phyloP scores from a whole-genome alignment of 371 early-diverging fungal genomes.

The Dichotomocladium elegans region DNA sequence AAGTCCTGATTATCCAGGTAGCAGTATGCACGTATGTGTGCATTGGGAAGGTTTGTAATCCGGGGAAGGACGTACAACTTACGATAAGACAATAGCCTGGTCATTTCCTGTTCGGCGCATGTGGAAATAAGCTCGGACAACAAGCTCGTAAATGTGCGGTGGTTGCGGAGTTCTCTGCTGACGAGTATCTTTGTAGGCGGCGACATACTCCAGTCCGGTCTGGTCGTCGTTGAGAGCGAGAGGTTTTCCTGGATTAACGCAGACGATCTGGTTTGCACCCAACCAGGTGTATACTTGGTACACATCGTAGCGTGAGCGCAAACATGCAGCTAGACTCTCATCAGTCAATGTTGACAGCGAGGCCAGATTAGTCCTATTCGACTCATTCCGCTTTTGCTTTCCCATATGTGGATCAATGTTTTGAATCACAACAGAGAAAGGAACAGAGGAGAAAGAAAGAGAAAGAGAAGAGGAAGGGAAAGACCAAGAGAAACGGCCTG shows the following conservation, averaged over 20 bases:
- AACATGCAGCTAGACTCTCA: slow-evolving; percentile 42
- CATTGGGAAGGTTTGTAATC: not conserved
- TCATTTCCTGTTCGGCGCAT: slow-evolving; percentile 41
- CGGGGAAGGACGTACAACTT: no score
- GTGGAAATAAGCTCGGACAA: slow-evolving; percentile 37
- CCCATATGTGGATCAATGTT: not conserved
- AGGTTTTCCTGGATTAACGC: slow-evolving; percentile 42
- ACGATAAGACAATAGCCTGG: slow-evolving; percentile 35
- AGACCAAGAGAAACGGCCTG: no score
- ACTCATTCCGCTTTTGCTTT: not conserved
- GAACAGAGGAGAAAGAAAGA: not conserved
- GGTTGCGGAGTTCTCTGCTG: slow-evolving; percentile 35
- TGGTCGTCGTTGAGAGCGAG: slow-evolving; percentile 30
- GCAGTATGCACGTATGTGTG: not conserved
- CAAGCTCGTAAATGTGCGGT: slow-evolving; percentile 33
- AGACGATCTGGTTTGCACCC: slow-evolving; percentile 51
- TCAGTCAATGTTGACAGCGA: slow-evolving; percentile 18
- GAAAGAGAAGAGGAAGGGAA: not conserved
- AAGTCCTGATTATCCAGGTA: not conserved
- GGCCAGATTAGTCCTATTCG: slow-evolving; percentile 15
- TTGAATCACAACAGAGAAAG: not conserved
- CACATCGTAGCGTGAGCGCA: slow-evolving; percentile 43
- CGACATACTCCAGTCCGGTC: slow-evolving; percentile 42
- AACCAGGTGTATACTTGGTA: slow-evolving; percentile 59
- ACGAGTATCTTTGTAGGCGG: slow-evolving; percentile 28